Percentiles rank a stretch among this genome's conserved stretches.
Evolutionary conservation across 306 rosid species (phyloP).

Genomic region (Ammopiptanthus mongolicus): DNA sequence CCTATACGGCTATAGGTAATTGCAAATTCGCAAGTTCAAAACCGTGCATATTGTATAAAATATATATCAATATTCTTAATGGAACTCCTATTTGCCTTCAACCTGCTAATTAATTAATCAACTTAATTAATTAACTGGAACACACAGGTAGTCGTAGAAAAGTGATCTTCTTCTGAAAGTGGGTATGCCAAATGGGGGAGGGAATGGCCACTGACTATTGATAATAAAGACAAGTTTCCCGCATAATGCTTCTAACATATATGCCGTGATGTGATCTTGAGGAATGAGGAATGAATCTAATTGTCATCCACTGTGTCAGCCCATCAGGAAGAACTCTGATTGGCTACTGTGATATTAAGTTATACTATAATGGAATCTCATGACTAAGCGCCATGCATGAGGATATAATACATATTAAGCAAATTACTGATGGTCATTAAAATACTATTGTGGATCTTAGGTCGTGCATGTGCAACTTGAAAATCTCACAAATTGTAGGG

Average conservation of each 20-base stretch:
- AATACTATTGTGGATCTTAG: neutral
- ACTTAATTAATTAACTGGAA: neutral
- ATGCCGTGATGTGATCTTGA: neutral
- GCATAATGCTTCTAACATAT: slow-evolving; percentile 16
- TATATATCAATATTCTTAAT: neutral
- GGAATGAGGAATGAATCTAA: neutral
- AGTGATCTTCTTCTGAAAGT: slow-evolving; percentile 21
- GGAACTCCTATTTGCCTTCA: slow-evolving; percentile 26
- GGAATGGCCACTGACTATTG: slow-evolving; percentile 16
- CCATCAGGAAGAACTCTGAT: slow-evolving; percentile 6
- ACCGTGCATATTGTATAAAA: neutral
- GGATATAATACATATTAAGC: neutral
- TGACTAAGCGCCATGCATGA: slow-evolving; percentile 9
- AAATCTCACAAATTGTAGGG: neutral
- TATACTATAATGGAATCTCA: slow-evolving; percentile 8
- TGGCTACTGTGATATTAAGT: slow-evolving; percentile 15
- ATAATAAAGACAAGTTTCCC: slow-evolving; percentile 14
- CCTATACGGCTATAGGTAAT: neutral
- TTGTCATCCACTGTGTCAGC: neutral
- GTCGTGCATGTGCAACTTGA: slow-evolving; percentile 9
- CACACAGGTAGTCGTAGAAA: slow-evolving; percentile 10
- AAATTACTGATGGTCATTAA: neutral
- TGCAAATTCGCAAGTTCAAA: neutral
- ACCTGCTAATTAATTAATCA: neutral
- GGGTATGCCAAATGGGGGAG: slow-evolving; percentile 16